Base-by-base conservation (phyloP, 257 asterid species). In the Jaltomata sinuosa region DNA sequence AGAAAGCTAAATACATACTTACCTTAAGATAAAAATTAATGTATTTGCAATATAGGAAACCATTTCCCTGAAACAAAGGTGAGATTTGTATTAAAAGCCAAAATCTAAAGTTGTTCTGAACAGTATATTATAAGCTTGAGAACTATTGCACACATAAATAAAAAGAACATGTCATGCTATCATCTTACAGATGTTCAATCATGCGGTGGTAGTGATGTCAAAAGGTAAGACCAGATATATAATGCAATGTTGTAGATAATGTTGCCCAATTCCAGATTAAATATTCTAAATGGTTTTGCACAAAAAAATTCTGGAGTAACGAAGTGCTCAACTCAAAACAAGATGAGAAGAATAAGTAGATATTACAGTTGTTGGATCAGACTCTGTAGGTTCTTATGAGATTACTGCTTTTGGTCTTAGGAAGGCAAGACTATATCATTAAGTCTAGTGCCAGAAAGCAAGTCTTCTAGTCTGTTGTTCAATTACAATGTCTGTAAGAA, bases 41-140 rank as follows among this genome's bases (percentile, higher is more conserved):
- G 99, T 96, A 83, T 96, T 96, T 12, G 99, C 98, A 85, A 96
- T 94, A 84, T 96, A 96, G 18, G 98, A 90, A 85, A 94, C 97
- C 98, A 96, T 94, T 90, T 94, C 99, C 99, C 99, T 94, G 98
- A 86, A 91, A 89, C 89, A 90, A 84, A 87, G 69, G 77, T 32
- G 72, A 79, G 76, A 87, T 53, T 67, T 40, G 53, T 86, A 83
- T 79, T 67, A 88, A 85, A 83, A 55, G 3, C 77, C 55, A 85
- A 77, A 29, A 52, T 78, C 55, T 15, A 22, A 36, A 84, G 49
- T 22, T 76, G 81, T 55, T 19, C 22, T 27, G 32, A 67, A 38
- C 25, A 67, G 29, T 27, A 34, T 8, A 67, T 8, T 32, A 32
- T 67, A 67, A 6, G n/a, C 16, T 34, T 9, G 49, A 67, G 49